phyloP scores from a whole-genome alignment of 495 filamentous ascomycete species.

The Letharia columbiana region DNA sequence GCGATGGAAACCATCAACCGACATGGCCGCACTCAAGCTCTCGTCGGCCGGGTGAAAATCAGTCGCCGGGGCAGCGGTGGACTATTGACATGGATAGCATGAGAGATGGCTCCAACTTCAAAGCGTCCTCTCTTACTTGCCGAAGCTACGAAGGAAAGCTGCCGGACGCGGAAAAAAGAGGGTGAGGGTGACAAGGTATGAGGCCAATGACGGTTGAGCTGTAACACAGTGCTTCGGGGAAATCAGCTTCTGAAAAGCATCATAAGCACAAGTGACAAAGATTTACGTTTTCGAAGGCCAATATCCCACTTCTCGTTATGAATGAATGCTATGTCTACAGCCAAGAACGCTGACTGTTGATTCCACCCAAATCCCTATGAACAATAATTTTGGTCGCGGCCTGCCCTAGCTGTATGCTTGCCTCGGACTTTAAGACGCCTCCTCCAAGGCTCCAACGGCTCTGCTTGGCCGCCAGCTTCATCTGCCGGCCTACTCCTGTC shows the following conservation, averaged over 20 bases:
- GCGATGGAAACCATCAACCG: too few relatives aligned
- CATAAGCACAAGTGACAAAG: neutral
- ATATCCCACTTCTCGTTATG: neutral
- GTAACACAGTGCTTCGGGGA: neutral
- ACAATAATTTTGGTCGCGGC: constrained; percentile 3
- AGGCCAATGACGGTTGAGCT: too few relatives aligned
- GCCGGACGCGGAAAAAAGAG: too few relatives aligned
- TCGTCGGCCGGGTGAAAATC: neutral
- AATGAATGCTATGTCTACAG: constrained; percentile 15
- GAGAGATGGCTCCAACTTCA: neutral
- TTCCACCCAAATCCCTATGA: constrained; percentile 7
- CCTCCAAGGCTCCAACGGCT: constrained; percentile 4
- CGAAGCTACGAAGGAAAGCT: too few relatives aligned
- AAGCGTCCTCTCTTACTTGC: too few relatives aligned
- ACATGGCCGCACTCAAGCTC: too few relatives aligned
- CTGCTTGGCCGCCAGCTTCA: constrained; percentile 13
- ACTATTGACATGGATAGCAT: neutral
- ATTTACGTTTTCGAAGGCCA: neutral
- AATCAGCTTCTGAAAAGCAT: neutral
- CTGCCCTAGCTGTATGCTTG: constrained; percentile 2
- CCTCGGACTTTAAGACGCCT: neutral
- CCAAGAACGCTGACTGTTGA: constrained; percentile 1
- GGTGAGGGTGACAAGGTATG: too few relatives aligned
- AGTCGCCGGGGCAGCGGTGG: neutral
- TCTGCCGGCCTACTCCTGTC: constrained; percentile 64